phyloP scores from a whole-genome alignment of 257 asterid genomes.

The Craterostigma plantagineum region DNA sequence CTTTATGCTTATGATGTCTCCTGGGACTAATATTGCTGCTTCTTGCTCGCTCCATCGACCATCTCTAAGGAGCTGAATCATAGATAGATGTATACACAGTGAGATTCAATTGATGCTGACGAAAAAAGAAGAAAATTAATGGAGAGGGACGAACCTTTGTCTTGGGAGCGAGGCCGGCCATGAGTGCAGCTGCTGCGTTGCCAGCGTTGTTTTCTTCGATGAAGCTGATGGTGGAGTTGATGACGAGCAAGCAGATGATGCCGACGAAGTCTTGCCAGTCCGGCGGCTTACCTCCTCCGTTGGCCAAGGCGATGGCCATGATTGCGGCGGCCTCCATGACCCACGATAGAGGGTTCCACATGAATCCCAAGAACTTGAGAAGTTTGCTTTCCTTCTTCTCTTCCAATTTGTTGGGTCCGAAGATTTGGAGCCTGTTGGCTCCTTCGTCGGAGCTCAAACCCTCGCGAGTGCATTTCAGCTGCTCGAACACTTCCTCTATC shows the following conservation, averaged over 20 bases:
- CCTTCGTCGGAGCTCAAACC: constrained; percentile 61
- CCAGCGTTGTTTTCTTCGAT: constrained; percentile 33
- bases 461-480: constrained; percentile 54
- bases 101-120: too few relatives aligned
- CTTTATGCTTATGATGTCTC: constrained; percentile 72
- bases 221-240: constrained; percentile 31
- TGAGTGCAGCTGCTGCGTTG: constrained; percentile 28
- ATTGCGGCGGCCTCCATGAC: constrained; percentile 94
- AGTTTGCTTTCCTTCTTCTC: constrained; percentile 81
- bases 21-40: constrained; percentile 78
- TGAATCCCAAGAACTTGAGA: constrained; percentile 73
- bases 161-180: constrained; percentile 27
- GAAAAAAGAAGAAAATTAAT: too few relatives aligned
- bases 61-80: constrained; percentile 52
- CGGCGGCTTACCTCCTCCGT: constrained; percentile 65
- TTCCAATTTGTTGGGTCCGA: constrained; percentile 86
- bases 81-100: too few relatives aligned
- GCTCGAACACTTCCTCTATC: constrained; percentile 66
- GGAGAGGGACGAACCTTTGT: constrained; percentile 16
- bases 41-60: constrained; percentile 86
- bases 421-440: constrained; percentile 41
- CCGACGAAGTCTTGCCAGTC: constrained; percentile 95
- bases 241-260: constrained; percentile 23
- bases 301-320: constrained; percentile 82
- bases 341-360: constrained; percentile 99